Base-by-base conservation (phyloP, 2,329 filamentous ascomycete species). In the Penicillium fuscoglaucum region DNA sequence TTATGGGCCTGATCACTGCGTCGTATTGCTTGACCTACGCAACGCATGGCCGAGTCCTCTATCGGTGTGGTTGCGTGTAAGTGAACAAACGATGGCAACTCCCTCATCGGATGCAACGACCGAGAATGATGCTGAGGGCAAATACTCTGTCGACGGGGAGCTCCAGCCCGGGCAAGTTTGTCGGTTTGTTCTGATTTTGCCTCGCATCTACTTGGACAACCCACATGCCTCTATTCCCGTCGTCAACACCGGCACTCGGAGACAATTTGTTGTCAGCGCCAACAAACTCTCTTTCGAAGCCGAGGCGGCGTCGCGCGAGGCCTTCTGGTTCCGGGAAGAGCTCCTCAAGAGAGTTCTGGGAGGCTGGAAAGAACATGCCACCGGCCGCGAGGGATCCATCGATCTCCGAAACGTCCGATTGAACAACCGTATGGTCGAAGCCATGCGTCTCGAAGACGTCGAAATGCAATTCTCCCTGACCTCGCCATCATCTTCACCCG, bases 181-280 rank as follows among this genome's bases (percentile, higher is more conserved):
- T 49, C 87, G 93, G 1, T 79, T 96, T 35, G 83, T 93, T 52
- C 79, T 96, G 12, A 87, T 92, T 0, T 79, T 96, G 3, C 89
- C 85, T 54, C 86, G 90, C 37, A 81, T 96, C 40, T 90, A 90
- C 70, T 74, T 96, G 21, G 82, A 87, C n/a, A 85, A 95, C 61
- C 87, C 91, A 3, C 86, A 92, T 69, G 87, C 87, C 1, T 81
- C 88, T 1, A 90, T 97, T 40, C 93, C 92, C 0, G 88, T 87
- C 1, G 80, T 96, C 10, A 92, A 93, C 64, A 89, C 89, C 0
- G 87, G 88, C 0, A 87, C 89, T n/a, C 89, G 91, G 70, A 85
- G 92, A n/a, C 93, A 97, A 70, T 97, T 96, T 68, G 90, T 97
- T 31, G 90, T 96, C 44, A 95, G 90, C 74, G 85, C 87, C 17